phyloP scores from a whole-genome alignment of 129 eudicot species.

The Deinandra increscens region DNA sequence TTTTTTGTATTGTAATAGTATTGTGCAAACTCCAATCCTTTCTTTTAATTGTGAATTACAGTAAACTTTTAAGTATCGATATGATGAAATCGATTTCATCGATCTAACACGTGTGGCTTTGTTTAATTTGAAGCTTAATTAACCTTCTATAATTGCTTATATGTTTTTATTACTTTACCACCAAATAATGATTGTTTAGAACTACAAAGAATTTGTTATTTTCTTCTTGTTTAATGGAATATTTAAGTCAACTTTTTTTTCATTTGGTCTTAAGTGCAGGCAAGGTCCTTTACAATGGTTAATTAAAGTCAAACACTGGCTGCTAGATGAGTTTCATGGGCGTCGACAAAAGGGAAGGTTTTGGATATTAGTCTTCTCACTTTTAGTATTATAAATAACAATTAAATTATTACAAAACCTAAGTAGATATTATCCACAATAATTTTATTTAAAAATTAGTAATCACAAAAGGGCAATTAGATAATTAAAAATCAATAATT shows the following conservation, averaged over 20 bases:
- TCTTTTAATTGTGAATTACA: no score
- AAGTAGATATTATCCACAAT: constrained; percentile 20
- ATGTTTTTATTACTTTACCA: neutral
- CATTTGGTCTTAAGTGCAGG: constrained; percentile 33
- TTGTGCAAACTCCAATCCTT: no score
- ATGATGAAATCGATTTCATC: neutral
- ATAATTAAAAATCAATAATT: constrained; percentile 21
- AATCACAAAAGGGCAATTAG: neutral
- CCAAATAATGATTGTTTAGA: constrained; percentile 9
- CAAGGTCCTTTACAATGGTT: constrained; percentile 28
- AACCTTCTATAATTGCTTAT: neutral
- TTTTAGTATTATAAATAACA: constrained; percentile 1
- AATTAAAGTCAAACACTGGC: constrained; percentile 31
- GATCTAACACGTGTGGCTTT: neutral
- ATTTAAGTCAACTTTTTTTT: constrained; percentile 17
- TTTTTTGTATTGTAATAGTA: no score
- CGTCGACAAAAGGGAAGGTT: constrained; percentile 24
- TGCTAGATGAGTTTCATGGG: constrained; percentile 30
- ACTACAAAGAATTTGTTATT: constrained; percentile 15
- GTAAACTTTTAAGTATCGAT: neutral
- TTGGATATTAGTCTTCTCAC: constrained; percentile 21
- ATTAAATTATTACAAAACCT: neutral
- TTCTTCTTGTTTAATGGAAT: constrained; percentile 32
- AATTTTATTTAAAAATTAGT: neutral
- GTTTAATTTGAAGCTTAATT: neutral